Conservation (phyloP, 768 basidiomycete species). For the Daedaleopsis nitida region DNA sequence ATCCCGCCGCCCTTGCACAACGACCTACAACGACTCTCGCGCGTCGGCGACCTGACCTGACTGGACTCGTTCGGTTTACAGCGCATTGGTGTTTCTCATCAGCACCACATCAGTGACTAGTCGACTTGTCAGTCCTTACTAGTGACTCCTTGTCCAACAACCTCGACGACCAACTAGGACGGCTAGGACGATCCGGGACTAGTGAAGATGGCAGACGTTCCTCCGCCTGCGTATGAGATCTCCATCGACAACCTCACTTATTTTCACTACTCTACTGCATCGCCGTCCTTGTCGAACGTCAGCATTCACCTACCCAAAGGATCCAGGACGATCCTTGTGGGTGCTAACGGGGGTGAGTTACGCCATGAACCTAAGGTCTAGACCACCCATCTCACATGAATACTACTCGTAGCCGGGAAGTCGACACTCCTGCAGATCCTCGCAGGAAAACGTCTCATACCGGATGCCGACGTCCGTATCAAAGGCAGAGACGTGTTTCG, state of each 20-base stretch:
- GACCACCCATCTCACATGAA: background rate
- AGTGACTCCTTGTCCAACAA: no score
- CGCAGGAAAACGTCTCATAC: constrained; percentile 86
- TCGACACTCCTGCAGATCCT: constrained; percentile 94
- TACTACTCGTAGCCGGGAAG: constrained; percentile 68
- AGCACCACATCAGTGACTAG: no score
- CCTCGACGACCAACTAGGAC: no score
- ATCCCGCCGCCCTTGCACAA: no score
- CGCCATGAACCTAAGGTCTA: background rate
- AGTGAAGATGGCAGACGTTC: constrained; percentile 8
- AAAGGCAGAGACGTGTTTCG: constrained; percentile 88
- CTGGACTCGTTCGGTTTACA: no score
- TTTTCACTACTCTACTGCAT: constrained; percentile 42
- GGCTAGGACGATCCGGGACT: no score
- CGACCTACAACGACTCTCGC: no score
- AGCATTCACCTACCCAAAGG: constrained; percentile 69
- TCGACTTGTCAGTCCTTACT: no score
- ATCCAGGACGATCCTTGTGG: constrained; percentile 83
- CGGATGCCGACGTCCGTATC: constrained; percentile 62
- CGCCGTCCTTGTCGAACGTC: constrained; percentile 65
- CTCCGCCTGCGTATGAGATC: constrained; percentile 37
- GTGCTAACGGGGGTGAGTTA: constrained; percentile 87
- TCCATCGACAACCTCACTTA: constrained; percentile 55
- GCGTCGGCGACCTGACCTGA: no score
- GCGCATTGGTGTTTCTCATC: no score